Base-by-base conservation (phyloP, 345 rosid species). In the Rhodamnia rubescens region DNA sequence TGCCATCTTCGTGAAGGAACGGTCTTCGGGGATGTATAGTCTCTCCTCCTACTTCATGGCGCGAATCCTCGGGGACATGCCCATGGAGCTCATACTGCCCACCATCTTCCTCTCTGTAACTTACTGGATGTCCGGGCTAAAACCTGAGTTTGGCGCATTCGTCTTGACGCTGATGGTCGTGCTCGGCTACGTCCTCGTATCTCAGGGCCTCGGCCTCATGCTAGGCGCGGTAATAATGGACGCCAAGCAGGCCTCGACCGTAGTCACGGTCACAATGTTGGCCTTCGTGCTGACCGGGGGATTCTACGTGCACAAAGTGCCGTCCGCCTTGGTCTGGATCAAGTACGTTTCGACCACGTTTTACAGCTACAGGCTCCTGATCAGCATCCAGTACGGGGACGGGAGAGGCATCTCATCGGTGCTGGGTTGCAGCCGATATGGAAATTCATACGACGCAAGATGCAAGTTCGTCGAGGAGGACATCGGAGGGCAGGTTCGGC, bases 31-130 rank as follows among this genome's bases (percentile, higher is more conserved):
- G 2, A 97, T 97, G 99, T 97, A 95, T 92, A 90, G 92, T 36
- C 94, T 97, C 24, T 96, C 98, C 10, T 93, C 98, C 0, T 94
- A 97, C 89, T 97, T 95, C 95, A 94, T 95, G 96, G 95, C 98
- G 1, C 92, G 98, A 20, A 90, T 94, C 18, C 89, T 93, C 0
- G 99, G 98, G 75, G 98, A 96, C 55, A 90, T 95, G 83, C 94
- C 98, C 13, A 93, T 95, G 98, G 99, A 97, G 84, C 98, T 97
- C 26, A 93, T 94, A 84, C 98, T 96, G 40, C 98, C 99, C 1
- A 90, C 95, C 0, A 86, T 93, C 47, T 96, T 94, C 90, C 92
- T 95, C 54, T 61, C 92, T 9, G 54, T 94, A 74, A 81, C 93
- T 15, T 96, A 96, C 82, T 96, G 98, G 98, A 96, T 96, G 99